phyloP scores from a whole-genome alignment of 1,284 basidiomycete genomes.

The Fomitopsis pinicola region DNA sequence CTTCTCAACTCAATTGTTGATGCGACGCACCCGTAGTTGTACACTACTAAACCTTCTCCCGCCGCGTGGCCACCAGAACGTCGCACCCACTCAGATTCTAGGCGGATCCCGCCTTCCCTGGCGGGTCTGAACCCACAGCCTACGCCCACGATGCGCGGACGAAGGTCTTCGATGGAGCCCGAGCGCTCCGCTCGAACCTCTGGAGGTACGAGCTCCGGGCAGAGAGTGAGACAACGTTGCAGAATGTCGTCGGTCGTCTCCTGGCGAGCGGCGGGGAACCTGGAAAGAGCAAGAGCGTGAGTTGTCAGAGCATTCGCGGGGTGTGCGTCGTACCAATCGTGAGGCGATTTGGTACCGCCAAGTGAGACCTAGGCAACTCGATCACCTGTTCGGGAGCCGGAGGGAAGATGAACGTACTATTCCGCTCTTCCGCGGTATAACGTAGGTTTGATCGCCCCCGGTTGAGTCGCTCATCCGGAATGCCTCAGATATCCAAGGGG shows the following conservation, averaged over 20 bases:
- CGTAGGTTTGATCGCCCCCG: conserved; percentile 57
- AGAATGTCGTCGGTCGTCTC: conserved; percentile 63
- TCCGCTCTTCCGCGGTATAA: conserved; percentile 54
- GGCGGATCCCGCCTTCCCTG: conserved; percentile 41
- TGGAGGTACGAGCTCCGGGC: conserved; percentile 66
- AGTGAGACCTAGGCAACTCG: background rate
- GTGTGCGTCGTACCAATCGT: conserved; percentile 22
- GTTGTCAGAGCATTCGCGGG: conserved; percentile 9
- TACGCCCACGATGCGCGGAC: conserved; percentile 56
- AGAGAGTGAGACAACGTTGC: conserved; percentile 49
- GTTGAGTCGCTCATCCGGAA: conserved; percentile 43
- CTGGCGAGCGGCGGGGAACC: conserved; percentile 9
- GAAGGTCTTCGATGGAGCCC: conserved; percentile 60
- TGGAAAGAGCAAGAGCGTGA: background rate
- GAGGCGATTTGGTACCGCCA: background rate
- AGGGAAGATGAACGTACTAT: background rate
- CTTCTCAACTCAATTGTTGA: background rate
- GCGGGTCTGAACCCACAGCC: conserved; percentile 54
- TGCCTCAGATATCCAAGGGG: conserved; percentile 57
- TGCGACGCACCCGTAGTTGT: conserved; percentile 42
- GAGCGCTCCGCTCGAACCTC: conserved; percentile 41
- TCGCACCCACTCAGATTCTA: conserved; percentile 33
- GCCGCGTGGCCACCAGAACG: conserved; percentile 9
- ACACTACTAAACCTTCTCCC: conserved; percentile 31
- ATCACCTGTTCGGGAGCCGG: background rate